Conservation (phyloP, 73 alveolate species). For the Paramecium sexaurelia region DNA sequence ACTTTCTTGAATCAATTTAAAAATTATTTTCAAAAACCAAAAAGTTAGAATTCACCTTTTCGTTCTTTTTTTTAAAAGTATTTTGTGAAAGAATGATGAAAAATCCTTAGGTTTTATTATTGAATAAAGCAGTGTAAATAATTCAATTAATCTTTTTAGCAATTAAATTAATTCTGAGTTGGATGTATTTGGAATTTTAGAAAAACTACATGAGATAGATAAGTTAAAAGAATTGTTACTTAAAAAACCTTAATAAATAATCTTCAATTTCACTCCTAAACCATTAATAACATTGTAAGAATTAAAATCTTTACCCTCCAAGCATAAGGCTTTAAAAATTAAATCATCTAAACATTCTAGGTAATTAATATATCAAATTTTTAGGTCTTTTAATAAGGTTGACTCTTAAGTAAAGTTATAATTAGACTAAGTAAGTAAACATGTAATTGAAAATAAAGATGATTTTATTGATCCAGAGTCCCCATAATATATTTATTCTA, state of each 20-base stretch:
- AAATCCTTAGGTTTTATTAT: neutral
- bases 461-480: neutral
- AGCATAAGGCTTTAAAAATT: neutral
- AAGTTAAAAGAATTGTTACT: constrained; percentile 2
- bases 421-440: neutral
- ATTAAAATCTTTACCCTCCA: neutral
- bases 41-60: neutral
- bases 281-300: neutral
- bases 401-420: neutral
- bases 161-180: neutral
- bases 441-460: neutral
- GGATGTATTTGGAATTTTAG: neutral
- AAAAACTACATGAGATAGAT: constrained; percentile 16
- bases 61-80: neutral
- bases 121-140: neutral
- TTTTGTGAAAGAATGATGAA: constrained; percentile 10
- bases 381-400: neutral
- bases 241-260: constrained; percentile 3
- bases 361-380: neutral
- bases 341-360: neutral
- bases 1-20: neutral
- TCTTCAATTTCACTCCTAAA: constrained; percentile 36
- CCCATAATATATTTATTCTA: neutral
- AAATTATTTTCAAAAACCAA: neutral
- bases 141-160: neutral